Evolutionary conservation across 176 grass and related monocot genomes (phyloP), one percentile per base, ranked within the genome.

Genomic region (Poa annua): DNA sequence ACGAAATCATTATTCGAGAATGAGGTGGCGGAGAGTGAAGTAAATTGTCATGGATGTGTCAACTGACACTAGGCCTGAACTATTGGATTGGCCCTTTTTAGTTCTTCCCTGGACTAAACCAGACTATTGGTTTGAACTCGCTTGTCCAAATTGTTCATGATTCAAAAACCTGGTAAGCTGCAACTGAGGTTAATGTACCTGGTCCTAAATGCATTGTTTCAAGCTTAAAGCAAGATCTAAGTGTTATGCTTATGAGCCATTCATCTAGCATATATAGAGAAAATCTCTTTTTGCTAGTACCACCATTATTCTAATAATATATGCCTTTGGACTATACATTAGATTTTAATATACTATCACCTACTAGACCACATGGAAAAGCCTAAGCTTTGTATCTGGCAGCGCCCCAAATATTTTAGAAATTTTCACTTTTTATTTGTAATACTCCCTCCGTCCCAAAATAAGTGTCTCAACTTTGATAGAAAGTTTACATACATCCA

Each of bases 171-270:
- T 72, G 41, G 69, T 48, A 72, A 72, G 69, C 42, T 72, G 41
- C 22, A 72, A 72, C 21, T 26, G 42, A 26, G 66, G 1, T 72
- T 72, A 16, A 71, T 26, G 47, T 48, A 72, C 69, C 41, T 48
- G 69, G 42, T 72, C 60, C 21, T 59, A 92, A 92, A 54, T 88
- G 61, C 56, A 80, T 77, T 60, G 56, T 92, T 19, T 64, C 71
- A 64, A 82, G 4, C 84, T 74, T 71, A 89, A 20, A 71, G 17
- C 49, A 41, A 73, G 32, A 44, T 48, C 12, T 12, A 76, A 76
- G 15, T 16, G 0, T 19, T 36, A 41, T 10, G 21, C 71, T 12
- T 71, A 66, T 72, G 35, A 21, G 41, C 9, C 15, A 67, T 67
- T 64, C 12, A 26, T 41, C 4, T 73, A 8, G 11, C 74, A 49